A percentile compares a stretch with the other conserved stretches of the same genome.
These are phyloP conservation scores for Colletotrichum falcatum DNA, from an alignment of 2,329 filamentous ascomycete species.

Conservation along the genomic window DNA sequence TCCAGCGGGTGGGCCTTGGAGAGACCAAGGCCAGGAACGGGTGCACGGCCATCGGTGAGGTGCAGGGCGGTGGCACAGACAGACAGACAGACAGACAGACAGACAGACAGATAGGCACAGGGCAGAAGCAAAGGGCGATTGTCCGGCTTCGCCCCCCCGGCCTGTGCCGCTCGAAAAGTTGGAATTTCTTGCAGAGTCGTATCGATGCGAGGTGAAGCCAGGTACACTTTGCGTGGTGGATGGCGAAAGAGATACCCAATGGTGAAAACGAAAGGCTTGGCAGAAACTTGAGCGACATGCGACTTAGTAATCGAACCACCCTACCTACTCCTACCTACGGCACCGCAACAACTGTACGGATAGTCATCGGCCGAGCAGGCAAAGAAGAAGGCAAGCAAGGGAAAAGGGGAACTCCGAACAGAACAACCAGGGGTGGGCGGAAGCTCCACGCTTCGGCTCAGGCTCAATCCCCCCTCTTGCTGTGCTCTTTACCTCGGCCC, in stretches of 20 bases:
- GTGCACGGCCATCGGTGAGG: slow-evolving; percentile 15
- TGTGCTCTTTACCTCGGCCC: neutral
- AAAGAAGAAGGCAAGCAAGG: neutral
- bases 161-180: slow-evolving; percentile 3
- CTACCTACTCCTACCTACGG: neutral
- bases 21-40: slow-evolving; percentile 11
- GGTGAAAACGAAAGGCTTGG: slow-evolving; percentile 10
- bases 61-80: slow-evolving; percentile 12
- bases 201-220: neutral
- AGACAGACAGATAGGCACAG: too few relatives aligned
- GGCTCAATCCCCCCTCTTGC: neutral
- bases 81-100: too few relatives aligned
- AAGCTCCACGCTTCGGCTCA: neutral
- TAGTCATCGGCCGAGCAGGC: slow-evolving; percentile 23
- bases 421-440: neutral
- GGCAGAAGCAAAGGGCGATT: slow-evolving; percentile 3
- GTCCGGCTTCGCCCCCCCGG: neutral
- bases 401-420: neutral
- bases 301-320: neutral
- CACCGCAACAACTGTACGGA: too few relatives aligned
- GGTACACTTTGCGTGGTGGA: neutral
- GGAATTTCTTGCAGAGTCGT: slow-evolving; percentile 6
- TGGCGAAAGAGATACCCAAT: slow-evolving; percentile 1
- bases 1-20: slow-evolving; percentile 25
- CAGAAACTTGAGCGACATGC: slow-evolving; percentile 25